Percentiles rank a stretch among this genome's conserved stretches.
These are phyloP conservation scores for Cyclotella choctawhatcheeana DNA, from an alignment of 108 stramenopile species.

Conservation along the genomic window DNA sequence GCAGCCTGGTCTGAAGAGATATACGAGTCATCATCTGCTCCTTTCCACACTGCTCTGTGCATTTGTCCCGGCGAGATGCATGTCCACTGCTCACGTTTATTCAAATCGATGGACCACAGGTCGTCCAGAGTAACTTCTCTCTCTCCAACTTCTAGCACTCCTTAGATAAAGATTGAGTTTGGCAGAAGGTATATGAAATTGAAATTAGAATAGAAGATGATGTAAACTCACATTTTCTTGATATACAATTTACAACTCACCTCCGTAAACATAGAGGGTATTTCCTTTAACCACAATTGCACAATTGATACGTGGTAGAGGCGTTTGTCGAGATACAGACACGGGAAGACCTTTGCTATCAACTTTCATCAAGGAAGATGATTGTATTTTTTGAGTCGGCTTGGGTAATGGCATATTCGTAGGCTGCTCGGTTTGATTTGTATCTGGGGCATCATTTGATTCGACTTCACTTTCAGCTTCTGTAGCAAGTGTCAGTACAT, in stretches of 20 bases:
- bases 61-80: constrained; percentile 87
- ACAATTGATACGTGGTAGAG: constrained; percentile 76
- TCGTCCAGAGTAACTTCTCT: constrained; percentile 92
- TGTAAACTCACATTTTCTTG: too few relatives aligned
- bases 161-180: constrained; percentile 29
- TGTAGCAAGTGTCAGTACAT: constrained; percentile 19
- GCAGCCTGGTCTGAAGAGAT: constrained; percentile 65
- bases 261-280: constrained; percentile 16
- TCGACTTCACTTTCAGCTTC: constrained; percentile 24
- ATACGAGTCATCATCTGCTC: constrained; percentile 80
- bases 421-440: neutral
- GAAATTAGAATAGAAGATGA: too few relatives aligned
- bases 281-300: constrained; percentile 12
- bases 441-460: neutral
- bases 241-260: neutral
- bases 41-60: constrained; percentile 91
- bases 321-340: constrained; percentile 71
- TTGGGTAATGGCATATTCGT: constrained; percentile 28
- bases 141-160: constrained; percentile 91
- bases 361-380: constrained; percentile 73
- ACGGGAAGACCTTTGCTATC: constrained; percentile 64
- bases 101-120: constrained; percentile 85
- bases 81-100: constrained; percentile 84
- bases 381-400: constrained; percentile 14
- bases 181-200: neutral